phyloP scores from a whole-genome alignment of 2,329 filamentous ascomycete species.

The Hansfordia pulvinata region DNA sequence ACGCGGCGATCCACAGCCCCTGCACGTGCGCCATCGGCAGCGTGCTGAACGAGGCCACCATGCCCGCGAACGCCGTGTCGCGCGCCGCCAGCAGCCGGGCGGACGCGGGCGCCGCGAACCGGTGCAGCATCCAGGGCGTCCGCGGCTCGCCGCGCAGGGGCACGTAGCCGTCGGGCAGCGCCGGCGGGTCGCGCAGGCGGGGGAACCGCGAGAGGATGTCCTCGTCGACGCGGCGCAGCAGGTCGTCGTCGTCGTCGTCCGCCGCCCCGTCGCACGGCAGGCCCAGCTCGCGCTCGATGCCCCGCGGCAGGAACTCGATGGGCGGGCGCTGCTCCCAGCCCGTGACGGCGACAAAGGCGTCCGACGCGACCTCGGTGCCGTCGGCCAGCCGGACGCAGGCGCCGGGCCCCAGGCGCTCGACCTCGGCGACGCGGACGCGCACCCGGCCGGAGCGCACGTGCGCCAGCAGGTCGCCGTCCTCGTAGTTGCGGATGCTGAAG shows the following conservation, averaged over 20 bases:
- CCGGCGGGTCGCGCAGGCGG: slow-evolving; percentile 27
- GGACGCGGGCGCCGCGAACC: slow-evolving; percentile 29
- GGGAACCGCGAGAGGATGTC: slow-evolving; percentile 37
- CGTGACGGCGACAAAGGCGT: slow-evolving; percentile 39
- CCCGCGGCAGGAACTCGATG: slow-evolving; percentile 27
- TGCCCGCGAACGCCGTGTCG: slow-evolving; percentile 32
- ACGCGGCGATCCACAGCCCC: slow-evolving; percentile 42
- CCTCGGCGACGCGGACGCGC: slow-evolving; percentile 38
- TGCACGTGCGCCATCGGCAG: slow-evolving; percentile 28
- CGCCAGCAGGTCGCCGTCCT: slow-evolving; percentile 36
- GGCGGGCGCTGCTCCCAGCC: slow-evolving; percentile 35
- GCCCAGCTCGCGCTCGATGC: slow-evolving; percentile 27
- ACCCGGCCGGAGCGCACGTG: slow-evolving; percentile 39
- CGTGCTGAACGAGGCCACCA: slow-evolving; percentile 29
- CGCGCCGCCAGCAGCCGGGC: slow-evolving; percentile 16
- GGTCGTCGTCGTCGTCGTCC: slow-evolving; percentile 17
- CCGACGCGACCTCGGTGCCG: slow-evolving; percentile 22
- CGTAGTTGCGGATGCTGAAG: slow-evolving; percentile 47
- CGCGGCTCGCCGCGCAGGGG: slow-evolving; percentile 8
- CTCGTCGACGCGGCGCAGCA: slow-evolving; percentile 27
- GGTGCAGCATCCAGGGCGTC: slow-evolving; percentile 22
- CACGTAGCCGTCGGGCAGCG: slow-evolving; percentile 16
- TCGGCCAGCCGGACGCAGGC: slow-evolving; percentile 33
- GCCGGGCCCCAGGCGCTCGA: slow-evolving; percentile 28
- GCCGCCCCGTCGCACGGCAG: slow-evolving; percentile 21